Evolutionary conservation across 2,329 filamentous ascomycete genomes (phyloP), one percentile per base, ranked within the genome.

Genomic region (Ascochyta viciae-villosae): DNA sequence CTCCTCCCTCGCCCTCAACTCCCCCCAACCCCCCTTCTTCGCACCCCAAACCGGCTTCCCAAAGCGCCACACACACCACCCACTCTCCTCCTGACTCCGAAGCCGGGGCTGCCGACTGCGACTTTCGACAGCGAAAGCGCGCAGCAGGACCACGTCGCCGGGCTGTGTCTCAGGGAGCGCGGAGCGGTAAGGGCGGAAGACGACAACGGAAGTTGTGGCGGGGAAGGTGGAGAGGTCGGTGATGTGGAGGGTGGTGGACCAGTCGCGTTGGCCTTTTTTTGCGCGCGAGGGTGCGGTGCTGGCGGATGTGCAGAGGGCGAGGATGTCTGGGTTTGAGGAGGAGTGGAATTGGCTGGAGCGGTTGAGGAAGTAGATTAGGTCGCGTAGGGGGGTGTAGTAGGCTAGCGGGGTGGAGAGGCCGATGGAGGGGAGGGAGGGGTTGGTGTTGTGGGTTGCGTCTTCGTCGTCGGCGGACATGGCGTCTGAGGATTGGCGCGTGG

Each of bases 21-120:
- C 74, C 34, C 68, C 72, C 50, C 65, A 72, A 23, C 57, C 50
- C 19, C 66, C 65, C 5, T 58, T 68, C 44, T 66, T 66, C 9
- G 46, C 52, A 0, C 70, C 72, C 70, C 67, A 74, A 16, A 65
- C 61, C 37, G 54, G 69, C 60, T 63, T 72, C 0, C 62, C 66
- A 49, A 65, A 78, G 4, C 77, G 67, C 78, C 80, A 82, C 3
- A 81, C 80, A 53, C 78, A 80, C 80, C 80, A 83, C 2, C 71
- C 72, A 49, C 77, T 79, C 43, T 76, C 73, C 6, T 80, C 78
- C 1, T 66, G 71, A 31, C 77, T 80, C 8, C 77, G 47, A 8
- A 83, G 44, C 40, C 50, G 57, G 15, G 61, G 68, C 65, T 44
- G 70, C n/a, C 70, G 62, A 43, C 78, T 77, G 15, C 71, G 57